Base-by-base conservation (phyloP, 106 monocot genomes). In the Apostasia shenzhenica region DNA sequence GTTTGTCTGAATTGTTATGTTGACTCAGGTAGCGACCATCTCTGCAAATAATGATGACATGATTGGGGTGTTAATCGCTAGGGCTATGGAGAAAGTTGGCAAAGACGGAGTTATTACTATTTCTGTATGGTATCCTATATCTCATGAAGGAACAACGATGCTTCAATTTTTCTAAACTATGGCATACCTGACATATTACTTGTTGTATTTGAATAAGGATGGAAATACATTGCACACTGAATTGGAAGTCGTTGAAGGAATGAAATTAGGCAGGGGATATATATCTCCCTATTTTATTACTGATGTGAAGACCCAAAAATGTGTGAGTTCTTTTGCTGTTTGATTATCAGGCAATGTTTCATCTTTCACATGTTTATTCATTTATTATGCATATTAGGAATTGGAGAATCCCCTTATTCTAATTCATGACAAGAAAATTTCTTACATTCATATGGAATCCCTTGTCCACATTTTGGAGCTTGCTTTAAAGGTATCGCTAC, bases 281-380 rank as follows among this genome's bases (percentile, higher is more conserved):
- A 83, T 94, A 72, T 94, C 94, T 72, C 94, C 90, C 14, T 88
- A 94, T 72, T 94, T 94, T 79, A 77, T 94, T 56, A 91, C 84
- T 50, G 83, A 94, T 81, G 61, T 54, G 46, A 91, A 91, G 78
- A 88, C 85, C 40, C 78, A 85, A 63, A 94, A 85, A 85, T 94
- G 94, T 79, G 94, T 94, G 77, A 85, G 94, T 85, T 48, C 48
- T 47, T 13, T 13, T 4, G 44, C 44, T 48, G 12, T 46, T 63
- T 63, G 48, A 48, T 45, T 42, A 14, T 0, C 0, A 14, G 45
- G 40, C 8, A 52, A 12, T 68, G 38, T 39, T 68, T 48, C 4
- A 66, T 12, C 14, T 5, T 62, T 62, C 46, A 41, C 45, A 13
- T 63, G 41, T 8, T 51, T 67, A 48, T 70, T 56, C 73, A 39